A percentile compares a stretch with the other conserved stretches of the same genome.
These are phyloP conservation scores for Spongispora temasekensis DNA, from an alignment of 1,284 basidiomycete species.

Conservation along the genomic window DNA sequence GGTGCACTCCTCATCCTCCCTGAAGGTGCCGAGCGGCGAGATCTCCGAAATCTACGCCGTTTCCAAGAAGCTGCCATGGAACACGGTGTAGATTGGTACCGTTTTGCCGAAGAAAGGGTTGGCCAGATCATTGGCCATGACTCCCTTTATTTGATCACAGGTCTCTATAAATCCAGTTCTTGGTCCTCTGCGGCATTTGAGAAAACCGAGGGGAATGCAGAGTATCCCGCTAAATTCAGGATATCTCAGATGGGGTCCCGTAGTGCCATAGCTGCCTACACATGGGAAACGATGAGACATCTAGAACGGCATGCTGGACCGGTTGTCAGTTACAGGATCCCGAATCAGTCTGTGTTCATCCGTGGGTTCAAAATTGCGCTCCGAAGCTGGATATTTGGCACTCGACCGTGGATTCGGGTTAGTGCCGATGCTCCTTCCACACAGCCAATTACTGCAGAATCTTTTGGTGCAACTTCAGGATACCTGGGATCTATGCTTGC, in stretches of 20 bases:
- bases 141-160: slow-evolving; percentile 17
- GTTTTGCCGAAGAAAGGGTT: slow-evolving; percentile 8
- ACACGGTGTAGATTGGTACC: slow-evolving; percentile 14
- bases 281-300: slow-evolving; percentile 9
- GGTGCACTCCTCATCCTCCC: slow-evolving; percentile 17
- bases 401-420: slow-evolving; percentile 6
- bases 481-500: not conserved
- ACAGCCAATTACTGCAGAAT: not conserved
- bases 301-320: slow-evolving; percentile 13
- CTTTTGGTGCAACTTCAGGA: not conserved
- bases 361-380: slow-evolving; percentile 16
- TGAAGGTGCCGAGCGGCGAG: slow-evolving; percentile 8
- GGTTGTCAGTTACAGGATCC: not conserved
- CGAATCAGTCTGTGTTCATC: slow-evolving; percentile 11
- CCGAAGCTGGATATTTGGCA: slow-evolving; percentile 3
- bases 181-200: slow-evolving; percentile 15
- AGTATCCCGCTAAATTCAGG: slow-evolving; percentile 6
- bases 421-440: not conserved
- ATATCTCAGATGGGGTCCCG: not conserved
- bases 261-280: not conserved
- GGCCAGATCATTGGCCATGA: slow-evolving; percentile 10
- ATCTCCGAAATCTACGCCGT: slow-evolving; percentile 8
- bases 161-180: slow-evolving; percentile 10
- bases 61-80: slow-evolving; percentile 5
- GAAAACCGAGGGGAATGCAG: not conserved